phyloP scores from a whole-genome alignment of 2,329 filamentous ascomycete genomes.

The Fusarium haematococcum region DNA sequence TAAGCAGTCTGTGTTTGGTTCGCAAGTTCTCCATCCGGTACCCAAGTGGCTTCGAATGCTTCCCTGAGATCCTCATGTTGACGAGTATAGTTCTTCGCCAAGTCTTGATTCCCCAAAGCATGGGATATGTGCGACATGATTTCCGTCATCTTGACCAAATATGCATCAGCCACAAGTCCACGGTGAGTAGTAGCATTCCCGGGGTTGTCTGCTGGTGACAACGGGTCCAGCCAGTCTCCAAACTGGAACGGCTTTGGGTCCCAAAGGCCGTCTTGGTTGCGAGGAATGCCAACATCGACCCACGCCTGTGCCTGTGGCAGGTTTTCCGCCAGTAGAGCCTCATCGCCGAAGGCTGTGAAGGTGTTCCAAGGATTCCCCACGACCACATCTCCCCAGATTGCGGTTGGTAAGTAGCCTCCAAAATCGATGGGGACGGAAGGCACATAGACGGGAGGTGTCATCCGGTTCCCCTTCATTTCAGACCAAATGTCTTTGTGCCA shows the following conservation, averaged over 20 bases:
- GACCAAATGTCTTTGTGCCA: constrained; percentile 35
- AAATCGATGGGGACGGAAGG: neutral
- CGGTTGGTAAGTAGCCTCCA: neutral
- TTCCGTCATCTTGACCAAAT: constrained; percentile 56
- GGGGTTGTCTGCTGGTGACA: constrained; percentile 53
- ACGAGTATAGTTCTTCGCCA: constrained; percentile 36
- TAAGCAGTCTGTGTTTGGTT: constrained; percentile 57
- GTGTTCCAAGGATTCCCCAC: constrained; percentile 30
- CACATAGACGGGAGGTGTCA: constrained; percentile 13
- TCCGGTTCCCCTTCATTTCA: constrained; percentile 19
- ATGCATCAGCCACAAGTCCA: constrained; percentile 58
- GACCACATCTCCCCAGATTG: constrained; percentile 29
- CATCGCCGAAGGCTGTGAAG: constrained; percentile 12
- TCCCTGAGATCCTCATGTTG: constrained; percentile 32
- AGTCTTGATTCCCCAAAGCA: constrained; percentile 44
- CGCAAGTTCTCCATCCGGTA: constrained; percentile 45
- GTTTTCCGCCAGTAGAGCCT: neutral
- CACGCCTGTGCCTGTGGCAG: constrained; percentile 36
- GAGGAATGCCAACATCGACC: neutral
- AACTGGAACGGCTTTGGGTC: constrained; percentile 46
- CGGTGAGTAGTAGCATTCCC: constrained; percentile 52
- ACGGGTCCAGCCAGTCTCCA: constrained; percentile 61
- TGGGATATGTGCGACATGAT: constrained; percentile 51
- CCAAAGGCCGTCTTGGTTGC: constrained; percentile 46
- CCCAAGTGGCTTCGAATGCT: constrained; percentile 49